Evolutionary conservation across 805 yeast genomes (phyloP), one percentile per base, ranked within the genome.

Genomic region (Isabelozyma pseudorhagii): DNA sequence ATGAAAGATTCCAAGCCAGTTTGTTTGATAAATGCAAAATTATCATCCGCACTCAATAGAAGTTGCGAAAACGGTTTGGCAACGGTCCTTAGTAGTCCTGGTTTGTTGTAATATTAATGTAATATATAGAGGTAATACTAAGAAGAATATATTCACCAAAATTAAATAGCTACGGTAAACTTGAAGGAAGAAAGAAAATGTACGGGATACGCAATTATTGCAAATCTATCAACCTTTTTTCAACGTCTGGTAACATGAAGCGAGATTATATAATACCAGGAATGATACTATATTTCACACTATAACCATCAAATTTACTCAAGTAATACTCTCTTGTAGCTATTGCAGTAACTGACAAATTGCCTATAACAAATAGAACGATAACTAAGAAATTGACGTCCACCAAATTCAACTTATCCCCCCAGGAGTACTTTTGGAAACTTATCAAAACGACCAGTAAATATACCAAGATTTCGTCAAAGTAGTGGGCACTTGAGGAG

Each of bases 401-500:
- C 7, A 51, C 63, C 55, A 11, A 54, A 54, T 49, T 46, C 59
- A 50, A 34, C 44, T 58, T 17, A 43, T 52, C 48, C 39, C 52
- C 46, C 58, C 56, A 31, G 57, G 45, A 40, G n/a, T 48, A 18
- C 15, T 47, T 34, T 45, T 45, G 21, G 54, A 41, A 31, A 67
- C 50, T 11, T 4, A 42, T 28, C 11, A 59, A 44, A 5, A 62
- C 54, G n/a, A 72, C 55, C 1, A 77, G 59, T 0, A 69, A 43
- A 56, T 87, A 87, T 2, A 87, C 75, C 36, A 77, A 27, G 6
- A 84, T 68, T 59, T 87, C 96, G 61, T 85, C 85, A 15, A 83
- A 67, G 56, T 87, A 87, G 63, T 87, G 96, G 0, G 93, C 86
- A 55, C 85, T 80, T 14, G 82, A 70, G 1, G 79, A 71, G n/a